Base-by-base conservation (phyloP, 148 eudicot genomes). In the Vaccinium myrtillus region DNA sequence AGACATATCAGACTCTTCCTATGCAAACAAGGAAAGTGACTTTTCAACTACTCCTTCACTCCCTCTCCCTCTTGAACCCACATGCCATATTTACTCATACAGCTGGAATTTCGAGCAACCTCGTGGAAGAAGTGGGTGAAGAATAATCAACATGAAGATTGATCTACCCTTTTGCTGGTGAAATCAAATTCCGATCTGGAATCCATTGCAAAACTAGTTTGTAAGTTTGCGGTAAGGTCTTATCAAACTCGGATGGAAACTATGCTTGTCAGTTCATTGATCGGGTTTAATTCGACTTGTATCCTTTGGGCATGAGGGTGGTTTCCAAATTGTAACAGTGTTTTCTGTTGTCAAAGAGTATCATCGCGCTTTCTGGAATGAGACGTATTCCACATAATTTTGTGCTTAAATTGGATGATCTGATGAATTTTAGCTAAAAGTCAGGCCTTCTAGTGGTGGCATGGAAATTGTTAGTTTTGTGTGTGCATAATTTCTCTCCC, bases 21-120 rank as follows among this genome's bases (percentile, higher is more conserved):
- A 55, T 54, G 43, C 53, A 21, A 21, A 12, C 79, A 55, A 79
- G 67, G 86, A 88, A 59, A 86, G 63, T 80, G 88, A 88, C 69
- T 61, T 59, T 5, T 83, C 88, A 76, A 83, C 86, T 63, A 83
- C 75, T 56, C 51, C 55, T 56, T 58, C 43, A 23, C 19, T 83
- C 55, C 80, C 73, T 84, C 76, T 25, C 59, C 70, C 43, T 54
- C 49, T 48, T 69, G 27, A 84, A 80, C 69, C 61, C 81, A 77
- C 75, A 77, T 81, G 82, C 25, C 36, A 27, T 65, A 27, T 84
- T 82, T 78, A 87, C 61, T 83, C 43, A 51, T 71, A 70, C 78
- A 82, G 87, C 87, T 73, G 83, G 81, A 51, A 51, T 84, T 80
- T 59, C 16, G 19, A 71, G 56, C 15, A 27, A 65, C 63, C 74